Conservation (phyloP, 1,284 basidiomycete genomes). For the Ustanciosporium gigantosporum region DNA sequence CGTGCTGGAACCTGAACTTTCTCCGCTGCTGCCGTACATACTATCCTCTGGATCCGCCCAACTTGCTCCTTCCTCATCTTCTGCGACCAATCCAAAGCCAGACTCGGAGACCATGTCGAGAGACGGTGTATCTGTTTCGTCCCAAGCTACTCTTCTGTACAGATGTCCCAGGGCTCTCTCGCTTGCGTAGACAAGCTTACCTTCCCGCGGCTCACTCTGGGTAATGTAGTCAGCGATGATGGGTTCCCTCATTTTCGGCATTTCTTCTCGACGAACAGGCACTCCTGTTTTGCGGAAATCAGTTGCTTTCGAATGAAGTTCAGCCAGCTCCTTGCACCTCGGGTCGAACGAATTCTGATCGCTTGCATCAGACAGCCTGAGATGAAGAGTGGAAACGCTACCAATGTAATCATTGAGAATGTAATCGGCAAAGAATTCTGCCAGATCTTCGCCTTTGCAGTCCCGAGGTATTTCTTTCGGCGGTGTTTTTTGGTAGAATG, state of each 20-base stretch:
- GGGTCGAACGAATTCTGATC: constrained; percentile 66
- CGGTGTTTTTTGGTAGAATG: constrained; percentile 64
- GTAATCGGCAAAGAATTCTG: constrained; percentile 72
- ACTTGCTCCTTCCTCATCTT: constrained; percentile 1
- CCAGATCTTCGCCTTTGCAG: constrained; percentile 70
- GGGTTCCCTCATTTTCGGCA: constrained; percentile 9
- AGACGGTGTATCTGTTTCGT: constrained; percentile 22
- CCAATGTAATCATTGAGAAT: constrained; percentile 67
- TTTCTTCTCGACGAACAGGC: constrained; percentile 3
- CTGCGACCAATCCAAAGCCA: constrained; percentile 10
- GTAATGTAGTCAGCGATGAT: constrained; percentile 25
- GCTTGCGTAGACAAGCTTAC: constrained; percentile 14
- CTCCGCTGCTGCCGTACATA: background rate
- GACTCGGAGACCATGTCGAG: constrained; percentile 9
- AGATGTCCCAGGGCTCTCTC: constrained; percentile 15
- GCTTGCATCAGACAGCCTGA: constrained; percentile 74
- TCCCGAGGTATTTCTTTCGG: constrained; percentile 65
- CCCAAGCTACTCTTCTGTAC: constrained; percentile 18
- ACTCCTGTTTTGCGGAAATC: constrained; percentile 45
- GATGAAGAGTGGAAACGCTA: constrained; percentile 67
- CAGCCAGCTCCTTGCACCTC: constrained; percentile 69
- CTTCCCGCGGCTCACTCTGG: constrained; percentile 14
- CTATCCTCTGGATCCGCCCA: background rate
- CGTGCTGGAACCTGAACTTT: background rate
- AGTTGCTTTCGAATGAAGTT: constrained; percentile 71